Conservation (phyloP, 176 grass and related monocot genomes). For the Avena insularis region DNA sequence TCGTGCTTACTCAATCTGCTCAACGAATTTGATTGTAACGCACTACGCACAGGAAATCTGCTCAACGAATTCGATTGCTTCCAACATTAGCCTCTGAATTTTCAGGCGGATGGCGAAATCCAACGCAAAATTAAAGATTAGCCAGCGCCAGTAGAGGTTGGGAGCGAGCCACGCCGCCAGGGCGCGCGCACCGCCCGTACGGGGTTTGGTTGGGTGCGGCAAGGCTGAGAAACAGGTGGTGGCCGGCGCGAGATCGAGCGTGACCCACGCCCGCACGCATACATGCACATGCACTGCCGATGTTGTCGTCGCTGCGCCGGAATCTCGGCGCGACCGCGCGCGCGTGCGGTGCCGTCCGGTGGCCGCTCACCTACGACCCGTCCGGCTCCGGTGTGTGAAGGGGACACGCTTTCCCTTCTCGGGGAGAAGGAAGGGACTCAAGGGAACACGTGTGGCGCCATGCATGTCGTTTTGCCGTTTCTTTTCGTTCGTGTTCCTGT, state of each 20-base stretch:
- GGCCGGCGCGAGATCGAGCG: background rate
- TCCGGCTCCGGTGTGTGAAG: conserved; percentile 28
- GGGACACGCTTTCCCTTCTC: conserved; percentile 26
- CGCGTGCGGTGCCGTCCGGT: background rate
- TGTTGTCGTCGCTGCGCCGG: conserved; percentile 33
- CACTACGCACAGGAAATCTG: background rate
- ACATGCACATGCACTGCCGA: background rate
- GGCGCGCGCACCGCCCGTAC: background rate
- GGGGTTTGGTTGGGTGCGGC: background rate
- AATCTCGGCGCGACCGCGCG: conserved; percentile 41
- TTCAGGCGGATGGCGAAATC: background rate
- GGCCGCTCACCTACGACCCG: conserved; percentile 44
- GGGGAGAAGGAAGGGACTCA: background rate
- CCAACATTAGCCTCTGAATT: background rate
- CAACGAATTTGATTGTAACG: background rate
- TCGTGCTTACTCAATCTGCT: background rate
- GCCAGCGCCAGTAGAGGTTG: background rate
- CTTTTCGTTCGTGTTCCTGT: background rate
- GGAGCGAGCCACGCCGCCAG: background rate
- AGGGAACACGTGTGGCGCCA: background rate
- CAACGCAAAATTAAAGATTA: background rate
- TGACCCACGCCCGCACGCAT: too few species aligned
- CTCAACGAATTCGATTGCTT: background rate
- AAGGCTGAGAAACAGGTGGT: background rate
- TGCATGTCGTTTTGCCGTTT: background rate